Percentiles rank a stretch among this genome's conserved stretches.
Evolutionary conservation across 1,139 yeast genomes (phyloP).

Genomic region (Candida tetrigidarum): DNA sequence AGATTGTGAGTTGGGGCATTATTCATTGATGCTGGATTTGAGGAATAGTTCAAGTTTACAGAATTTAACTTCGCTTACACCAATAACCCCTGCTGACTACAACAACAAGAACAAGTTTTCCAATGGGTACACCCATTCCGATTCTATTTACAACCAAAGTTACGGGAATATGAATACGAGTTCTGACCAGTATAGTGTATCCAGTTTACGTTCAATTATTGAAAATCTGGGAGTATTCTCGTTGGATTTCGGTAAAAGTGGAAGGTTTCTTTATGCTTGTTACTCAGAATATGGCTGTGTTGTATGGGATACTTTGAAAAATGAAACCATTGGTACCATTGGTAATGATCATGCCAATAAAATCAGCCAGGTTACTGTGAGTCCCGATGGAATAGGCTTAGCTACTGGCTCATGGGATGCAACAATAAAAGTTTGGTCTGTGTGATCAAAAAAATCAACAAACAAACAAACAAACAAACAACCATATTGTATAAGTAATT

Average conservation of each 20-base stretch:
- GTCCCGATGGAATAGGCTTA: constrained; percentile 76
- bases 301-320: constrained; percentile 78
- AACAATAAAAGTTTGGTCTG: constrained; percentile 65
- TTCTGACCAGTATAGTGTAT: constrained; percentile 9
- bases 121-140: constrained; percentile 3
- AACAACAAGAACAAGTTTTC: constrained; percentile 2
- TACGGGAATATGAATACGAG: background rate
- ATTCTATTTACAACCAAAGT: constrained; percentile 4
- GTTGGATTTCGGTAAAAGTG: constrained; percentile 74
- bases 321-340: constrained; percentile 62
- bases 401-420: constrained; percentile 77
- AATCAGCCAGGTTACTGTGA: constrained; percentile 64
- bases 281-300: constrained; percentile 78
- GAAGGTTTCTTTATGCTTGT: constrained; percentile 74
- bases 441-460: constrained; percentile 11
- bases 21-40: constrained; percentile 34
- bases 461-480: no score
- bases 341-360: constrained; percentile 56
- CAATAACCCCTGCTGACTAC: background rate
- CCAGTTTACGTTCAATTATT: constrained; percentile 30
- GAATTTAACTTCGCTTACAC: constrained; percentile 6
- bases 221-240: constrained; percentile 71
- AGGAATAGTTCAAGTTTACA: constrained; percentile 10
- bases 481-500: background rate
- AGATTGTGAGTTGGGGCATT: constrained; percentile 68